Conservation (phyloP, 352 stramenopile species). For the Globisporangium orthogonon region DNA sequence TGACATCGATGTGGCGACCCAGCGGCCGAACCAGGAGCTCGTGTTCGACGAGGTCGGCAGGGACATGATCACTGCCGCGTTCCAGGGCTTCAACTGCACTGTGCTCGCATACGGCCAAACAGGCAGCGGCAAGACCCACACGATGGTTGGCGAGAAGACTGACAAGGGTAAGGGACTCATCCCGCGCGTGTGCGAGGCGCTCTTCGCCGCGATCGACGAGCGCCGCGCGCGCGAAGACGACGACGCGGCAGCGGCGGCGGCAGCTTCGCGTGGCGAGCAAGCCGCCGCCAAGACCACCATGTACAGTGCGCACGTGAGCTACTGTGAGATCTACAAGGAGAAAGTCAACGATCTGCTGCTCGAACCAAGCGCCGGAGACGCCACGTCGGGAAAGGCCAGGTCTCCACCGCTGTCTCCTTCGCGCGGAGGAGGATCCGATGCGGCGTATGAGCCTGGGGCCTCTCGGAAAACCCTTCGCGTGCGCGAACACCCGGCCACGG, state of each 20-base stretch:
- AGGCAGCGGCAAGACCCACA: slow-evolving; percentile 78
- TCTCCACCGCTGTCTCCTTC: slow-evolving; percentile 22
- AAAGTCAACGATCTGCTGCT: slow-evolving; percentile 85
- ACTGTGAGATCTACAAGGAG: slow-evolving; percentile 87
- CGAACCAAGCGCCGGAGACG: slow-evolving; percentile 17
- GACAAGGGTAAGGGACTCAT: slow-evolving; percentile 61
- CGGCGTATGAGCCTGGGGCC: too few species aligned
- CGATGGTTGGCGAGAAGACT: slow-evolving; percentile 74
- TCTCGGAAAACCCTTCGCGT: slow-evolving; percentile 49
- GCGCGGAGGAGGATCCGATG: background rate
- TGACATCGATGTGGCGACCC: slow-evolving; percentile 31
- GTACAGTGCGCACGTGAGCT: slow-evolving; percentile 60
- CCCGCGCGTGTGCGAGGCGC: slow-evolving; percentile 68
- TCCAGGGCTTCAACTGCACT: slow-evolving; percentile 82
- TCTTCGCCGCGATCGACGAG: slow-evolving; percentile 63
- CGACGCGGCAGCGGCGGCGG: slow-evolving; percentile 10
- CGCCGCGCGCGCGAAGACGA: slow-evolving; percentile 21
- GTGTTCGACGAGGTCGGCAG: slow-evolving; percentile 75
- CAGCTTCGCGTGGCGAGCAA: too few species aligned
- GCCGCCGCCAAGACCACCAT: slow-evolving; percentile 30
- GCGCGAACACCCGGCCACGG: slow-evolving; percentile 75
- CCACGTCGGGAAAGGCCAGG: slow-evolving; percentile 12
- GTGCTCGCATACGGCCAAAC: slow-evolving; percentile 81
- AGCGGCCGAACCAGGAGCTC: slow-evolving; percentile 58
- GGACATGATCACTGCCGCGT: slow-evolving; percentile 62